A percentile compares a stretch with the other conserved stretches of the same genome.
Conservation (phyloP, 2,329 filamentous ascomycete genomes). For the Colletotrichum musae region DNA sequence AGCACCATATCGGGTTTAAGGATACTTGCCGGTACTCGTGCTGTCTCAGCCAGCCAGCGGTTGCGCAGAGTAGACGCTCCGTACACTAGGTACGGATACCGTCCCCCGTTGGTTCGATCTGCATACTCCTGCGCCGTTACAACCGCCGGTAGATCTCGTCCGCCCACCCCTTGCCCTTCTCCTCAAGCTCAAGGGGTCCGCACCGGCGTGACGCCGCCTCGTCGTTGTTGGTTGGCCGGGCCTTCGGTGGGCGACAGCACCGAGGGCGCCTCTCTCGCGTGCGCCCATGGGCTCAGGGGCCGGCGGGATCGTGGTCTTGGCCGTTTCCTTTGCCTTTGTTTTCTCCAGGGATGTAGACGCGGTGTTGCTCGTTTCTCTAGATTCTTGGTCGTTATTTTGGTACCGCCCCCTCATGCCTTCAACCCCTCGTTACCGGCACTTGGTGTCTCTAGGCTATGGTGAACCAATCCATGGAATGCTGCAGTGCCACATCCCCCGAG, state of each 20-base stretch:
- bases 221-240: constrained; percentile 8
- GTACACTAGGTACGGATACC: constrained; percentile 13
- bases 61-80: constrained; percentile 11
- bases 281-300: neutral
- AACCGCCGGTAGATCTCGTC: constrained; percentile 30
- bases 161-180: constrained; percentile 18
- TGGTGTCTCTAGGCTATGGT: too few relatives aligned
- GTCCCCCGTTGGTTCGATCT: constrained; percentile 20
- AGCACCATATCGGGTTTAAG: constrained; percentile 13
- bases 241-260: constrained; percentile 21
- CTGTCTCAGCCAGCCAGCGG: neutral
- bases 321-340: neutral
- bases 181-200: constrained; percentile 2
- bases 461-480: too few relatives aligned
- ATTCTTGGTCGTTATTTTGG: too few relatives aligned
- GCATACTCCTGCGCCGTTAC: constrained; percentile 27
- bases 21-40: constrained; percentile 21
- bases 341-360: neutral
- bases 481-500: too few relatives aligned
- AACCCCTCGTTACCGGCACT: too few relatives aligned
- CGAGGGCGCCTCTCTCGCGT: neutral
- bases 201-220: constrained; percentile 31
- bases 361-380: too few relatives aligned
- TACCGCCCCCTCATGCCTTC: too few relatives aligned
- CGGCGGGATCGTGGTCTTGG: neutral